Conservation (phyloP, 192 early-diverging fungal species). For the Dispira parvispora region DNA sequence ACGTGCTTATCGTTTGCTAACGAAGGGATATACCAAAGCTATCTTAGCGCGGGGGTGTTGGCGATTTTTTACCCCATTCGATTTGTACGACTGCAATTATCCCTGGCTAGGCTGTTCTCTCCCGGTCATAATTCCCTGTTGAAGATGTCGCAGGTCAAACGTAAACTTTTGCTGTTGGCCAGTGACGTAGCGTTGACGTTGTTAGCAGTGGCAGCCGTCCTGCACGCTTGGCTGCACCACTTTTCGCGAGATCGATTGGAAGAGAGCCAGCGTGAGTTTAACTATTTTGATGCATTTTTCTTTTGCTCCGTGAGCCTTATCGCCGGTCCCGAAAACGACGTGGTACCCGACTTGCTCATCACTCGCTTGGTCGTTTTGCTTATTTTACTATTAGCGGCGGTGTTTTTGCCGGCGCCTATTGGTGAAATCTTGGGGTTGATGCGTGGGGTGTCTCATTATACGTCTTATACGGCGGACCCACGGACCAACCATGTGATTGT, state of each 20-base stretch:
- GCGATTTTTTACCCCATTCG: slow-evolving; percentile 28
- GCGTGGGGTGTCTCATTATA: slow-evolving; percentile 21
- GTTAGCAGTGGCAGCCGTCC: slow-evolving; percentile 20
- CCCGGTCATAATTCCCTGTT: slow-evolving; percentile 15
- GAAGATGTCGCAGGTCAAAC: slow-evolving; percentile 18
- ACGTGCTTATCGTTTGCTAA: slow-evolving; percentile 17
- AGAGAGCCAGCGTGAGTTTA: slow-evolving; percentile 15
- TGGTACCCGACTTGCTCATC: not conserved
- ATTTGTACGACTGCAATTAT: slow-evolving; percentile 24
- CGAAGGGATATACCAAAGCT: slow-evolving; percentile 17
- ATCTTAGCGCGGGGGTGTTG: slow-evolving; percentile 28
- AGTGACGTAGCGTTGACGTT: slow-evolving; percentile 23
- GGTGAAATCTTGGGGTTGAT: slow-evolving; percentile 22
- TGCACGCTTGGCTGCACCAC: slow-evolving; percentile 25
- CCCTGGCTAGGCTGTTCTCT: slow-evolving; percentile 17
- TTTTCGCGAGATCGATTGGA: slow-evolving; percentile 23
- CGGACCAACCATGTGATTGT: slow-evolving; percentile 22
- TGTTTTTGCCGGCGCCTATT: slow-evolving; percentile 23
- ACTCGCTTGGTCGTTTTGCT: slow-evolving; percentile 13
- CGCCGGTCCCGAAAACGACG: not conserved
- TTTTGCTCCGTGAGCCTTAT: slow-evolving; percentile 25
- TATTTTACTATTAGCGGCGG: slow-evolving; percentile 24
- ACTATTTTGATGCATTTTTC: slow-evolving; percentile 26
- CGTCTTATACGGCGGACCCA: slow-evolving; percentile 14
- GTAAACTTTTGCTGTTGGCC: slow-evolving; percentile 20